Percentiles rank a stretch among this genome's conserved stretches.
phyloP scores from a whole-genome alignment of 2,329 filamentous ascomycete genomes.

The Delphinella strobiligena region DNA sequence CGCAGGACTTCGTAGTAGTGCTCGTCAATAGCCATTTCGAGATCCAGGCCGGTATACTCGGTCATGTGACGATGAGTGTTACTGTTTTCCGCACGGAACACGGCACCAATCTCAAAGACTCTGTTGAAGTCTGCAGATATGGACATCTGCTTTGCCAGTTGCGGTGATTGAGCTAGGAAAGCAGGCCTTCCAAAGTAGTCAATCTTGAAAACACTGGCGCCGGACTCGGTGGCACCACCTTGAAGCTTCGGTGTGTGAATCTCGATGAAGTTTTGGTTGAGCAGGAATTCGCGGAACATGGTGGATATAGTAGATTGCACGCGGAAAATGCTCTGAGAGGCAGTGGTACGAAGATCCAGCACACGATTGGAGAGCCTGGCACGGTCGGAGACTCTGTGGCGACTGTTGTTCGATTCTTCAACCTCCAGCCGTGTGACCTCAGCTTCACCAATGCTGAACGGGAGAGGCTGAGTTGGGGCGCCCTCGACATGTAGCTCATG shows the following conservation, averaged over 20 bases:
- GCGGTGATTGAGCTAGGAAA: conserved; percentile 83
- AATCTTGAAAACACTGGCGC: conserved; percentile 80
- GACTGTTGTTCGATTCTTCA: conserved; percentile 43
- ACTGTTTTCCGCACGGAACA: conserved; percentile 90
- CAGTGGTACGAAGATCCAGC: conserved; percentile 72
- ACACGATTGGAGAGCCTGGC: conserved; percentile 69
- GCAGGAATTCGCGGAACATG: conserved; percentile 65
- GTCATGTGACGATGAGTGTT: conserved; percentile 92
- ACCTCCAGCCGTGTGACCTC: conserved; percentile 49
- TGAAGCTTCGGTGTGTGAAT: conserved; percentile 91
- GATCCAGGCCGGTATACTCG: conserved; percentile 83
- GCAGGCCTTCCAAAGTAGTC: conserved; percentile 83
- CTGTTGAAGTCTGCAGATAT: conserved; percentile 80
- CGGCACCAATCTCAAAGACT: conserved; percentile 80
- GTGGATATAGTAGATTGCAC: conserved; percentile 71
- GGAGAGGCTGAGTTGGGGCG: conserved; percentile 48
- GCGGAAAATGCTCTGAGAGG: conserved; percentile 78
- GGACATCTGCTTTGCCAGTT: conserved; percentile 85
- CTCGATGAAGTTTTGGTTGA: conserved; percentile 70
- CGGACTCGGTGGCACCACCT: conserved; percentile 80
- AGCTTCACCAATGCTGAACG: conserved; percentile 59
- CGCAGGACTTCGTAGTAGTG: conserved; percentile 82
- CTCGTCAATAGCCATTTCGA: conserved; percentile 83
- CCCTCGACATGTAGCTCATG: conserved; percentile 52
- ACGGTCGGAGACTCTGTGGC: conserved; percentile 55